Evolutionary conservation across 495 filamentous ascomycete species (phyloP).

Genomic region (Tuber brumale): DNA sequence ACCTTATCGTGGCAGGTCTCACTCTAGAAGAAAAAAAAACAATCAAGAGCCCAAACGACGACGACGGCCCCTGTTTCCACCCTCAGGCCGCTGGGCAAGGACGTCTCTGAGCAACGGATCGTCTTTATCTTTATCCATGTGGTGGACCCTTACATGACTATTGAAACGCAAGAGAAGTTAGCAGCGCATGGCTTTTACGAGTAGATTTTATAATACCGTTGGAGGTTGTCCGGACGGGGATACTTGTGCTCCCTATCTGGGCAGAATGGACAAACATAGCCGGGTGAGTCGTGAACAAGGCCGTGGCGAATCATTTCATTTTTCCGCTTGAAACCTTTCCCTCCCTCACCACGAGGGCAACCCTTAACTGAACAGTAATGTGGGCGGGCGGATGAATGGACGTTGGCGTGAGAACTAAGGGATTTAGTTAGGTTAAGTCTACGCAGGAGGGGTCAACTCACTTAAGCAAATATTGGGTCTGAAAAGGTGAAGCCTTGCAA

Average conservation of each 20-base stretch:
- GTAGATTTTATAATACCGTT: slow-evolving; percentile 59
- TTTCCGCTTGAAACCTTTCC: slow-evolving; percentile 96
- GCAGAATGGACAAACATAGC: slow-evolving; percentile 96
- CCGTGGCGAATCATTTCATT: slow-evolving; percentile 99
- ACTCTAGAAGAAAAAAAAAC: neutral
- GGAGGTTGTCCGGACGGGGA: slow-evolving; percentile 92
- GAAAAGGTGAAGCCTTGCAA: slow-evolving; percentile 79
- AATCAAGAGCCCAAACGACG: slow-evolving; percentile 44
- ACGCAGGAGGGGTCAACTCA: slow-evolving; percentile 44
- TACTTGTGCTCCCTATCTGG: slow-evolving; percentile 94
- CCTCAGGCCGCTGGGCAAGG: slow-evolving; percentile 74
- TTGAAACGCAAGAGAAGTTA: slow-evolving; percentile 11
- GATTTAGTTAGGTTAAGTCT: slow-evolving; percentile 41
- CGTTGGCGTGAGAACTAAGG: slow-evolving; percentile 91
- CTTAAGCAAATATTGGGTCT: slow-evolving; percentile 82
- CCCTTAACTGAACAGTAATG: slow-evolving; percentile 82
- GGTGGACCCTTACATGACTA: slow-evolving; percentile 85
- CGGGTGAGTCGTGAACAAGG: slow-evolving; percentile 87
- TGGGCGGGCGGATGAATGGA: slow-evolving; percentile 81
- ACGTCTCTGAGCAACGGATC: slow-evolving; percentile 73
- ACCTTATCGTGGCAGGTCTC: slow-evolving; percentile 33
- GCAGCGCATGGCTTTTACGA: neutral
- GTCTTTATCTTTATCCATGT: slow-evolving; percentile 78
- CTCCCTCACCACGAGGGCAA: slow-evolving; percentile 72
- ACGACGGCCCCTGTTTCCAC: slow-evolving; percentile 73